Evolutionary conservation across 1,139 yeast genomes (phyloP).

Genomic region (Scheffersomyces quercinus): DNA sequence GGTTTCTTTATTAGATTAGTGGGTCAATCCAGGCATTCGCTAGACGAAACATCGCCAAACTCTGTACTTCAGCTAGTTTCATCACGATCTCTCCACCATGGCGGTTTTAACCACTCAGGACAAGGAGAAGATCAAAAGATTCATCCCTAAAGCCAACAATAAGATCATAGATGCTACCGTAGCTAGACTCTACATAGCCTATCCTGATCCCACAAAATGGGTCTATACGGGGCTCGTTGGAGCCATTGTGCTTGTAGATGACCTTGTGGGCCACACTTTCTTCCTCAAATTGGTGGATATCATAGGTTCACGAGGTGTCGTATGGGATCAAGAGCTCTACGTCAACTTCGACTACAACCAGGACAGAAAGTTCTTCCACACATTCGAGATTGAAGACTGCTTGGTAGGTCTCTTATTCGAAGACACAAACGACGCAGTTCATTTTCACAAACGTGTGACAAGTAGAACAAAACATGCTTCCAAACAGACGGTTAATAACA

Average conservation of each 20-base stretch:
- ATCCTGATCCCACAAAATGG: constrained; percentile 84
- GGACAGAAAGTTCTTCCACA: constrained; percentile 91
- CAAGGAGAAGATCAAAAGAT: constrained; percentile 85
- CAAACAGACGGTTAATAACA: constrained; percentile 80
- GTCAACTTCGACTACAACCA: constrained; percentile 87
- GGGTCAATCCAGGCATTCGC: no score
- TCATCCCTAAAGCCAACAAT: constrained; percentile 83
- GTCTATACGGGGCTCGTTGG: constrained; percentile 86
- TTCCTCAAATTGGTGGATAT: constrained; percentile 88
- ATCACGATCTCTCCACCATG: constrained; percentile 32
- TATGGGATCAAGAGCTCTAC: constrained; percentile 96
- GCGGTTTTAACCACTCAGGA: constrained; percentile 66
- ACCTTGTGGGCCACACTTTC: constrained; percentile 90
- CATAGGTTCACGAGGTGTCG: constrained; percentile 75
- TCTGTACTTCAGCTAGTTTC: not conserved
- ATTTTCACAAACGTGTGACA: constrained; percentile 76
- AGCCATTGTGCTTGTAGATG: constrained; percentile 85
- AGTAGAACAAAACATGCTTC: constrained; percentile 79
- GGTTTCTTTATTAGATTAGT: no score
- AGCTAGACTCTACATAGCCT: constrained; percentile 85
- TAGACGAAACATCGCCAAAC: no score
- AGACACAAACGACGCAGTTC: constrained; percentile 85
- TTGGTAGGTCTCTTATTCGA: constrained; percentile 87
- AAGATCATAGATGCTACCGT: constrained; percentile 89
- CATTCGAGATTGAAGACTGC: constrained; percentile 92